phyloP scores from a whole-genome alignment of 805 yeast genomes.

The Monosporozyma unispora region DNA sequence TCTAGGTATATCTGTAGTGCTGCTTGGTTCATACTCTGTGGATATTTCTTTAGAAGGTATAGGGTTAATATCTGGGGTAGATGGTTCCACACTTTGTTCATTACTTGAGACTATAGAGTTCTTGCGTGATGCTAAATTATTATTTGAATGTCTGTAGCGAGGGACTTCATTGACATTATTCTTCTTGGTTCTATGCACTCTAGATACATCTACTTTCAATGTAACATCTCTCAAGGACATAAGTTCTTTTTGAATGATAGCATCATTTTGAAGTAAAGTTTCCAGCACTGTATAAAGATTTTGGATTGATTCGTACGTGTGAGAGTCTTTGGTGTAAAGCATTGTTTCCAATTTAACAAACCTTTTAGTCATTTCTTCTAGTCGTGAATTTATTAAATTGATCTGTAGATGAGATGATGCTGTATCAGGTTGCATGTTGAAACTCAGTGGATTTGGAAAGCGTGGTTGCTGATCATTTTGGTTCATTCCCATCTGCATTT shows the following conservation, averaged over 20 bases:
- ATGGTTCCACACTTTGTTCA: not conserved
- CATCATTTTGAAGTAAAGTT: conserved; percentile 23
- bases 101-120: not conserved
- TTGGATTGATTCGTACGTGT: conserved; percentile 16
- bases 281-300: conserved; percentile 19
- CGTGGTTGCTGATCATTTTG: not conserved
- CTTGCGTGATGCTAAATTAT: not conserved
- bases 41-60: too few species aligned
- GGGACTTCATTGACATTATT: not conserved
- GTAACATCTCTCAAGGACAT: conserved; percentile 1
- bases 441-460: not conserved
- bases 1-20: too few species aligned
- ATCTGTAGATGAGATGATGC: too few species aligned
- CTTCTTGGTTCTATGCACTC: conserved; percentile 3
- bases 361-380: conserved; percentile 1
- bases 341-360: conserved; percentile 10
- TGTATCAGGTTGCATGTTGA: conserved; percentile 2
- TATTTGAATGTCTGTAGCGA: not conserved
- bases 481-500: not conserved
- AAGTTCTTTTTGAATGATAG: conserved; percentile 19
- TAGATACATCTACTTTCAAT: conserved; percentile 5
- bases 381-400: conserved; percentile 1
- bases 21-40: not conserved
- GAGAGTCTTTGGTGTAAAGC: conserved; percentile 12
- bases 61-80: too few species aligned